A percentile compares a stretch with the other conserved stretches of the same genome.
phyloP scores from a whole-genome alignment of 176 grass and related monocot species.

The sorghum (Sorghum bicolor) region Sorghum_bicolor_NCBIv3 NC_012875.2:52355001-52355500 shows the following conservation, averaged over 20 bases:
- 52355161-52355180: constrained; percentile 14
- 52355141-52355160: constrained; percentile 7
- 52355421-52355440: constrained; percentile 69
- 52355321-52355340: constrained; percentile 25
- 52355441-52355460: constrained; percentile 95
- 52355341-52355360: constrained; percentile 31
- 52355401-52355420: constrained; percentile 55
- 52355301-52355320: constrained; percentile 12
- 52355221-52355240: constrained; percentile 1
- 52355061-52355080: constrained; percentile 51
- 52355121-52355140: constrained; percentile 46
- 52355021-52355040: constrained; percentile 23
- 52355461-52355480: constrained; percentile 68
- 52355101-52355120: constrained; percentile 39
- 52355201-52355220: constrained; percentile 10
- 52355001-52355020: constrained; percentile 18
- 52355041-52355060: neutral
- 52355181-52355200: constrained; percentile 1
- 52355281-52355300: constrained; percentile 50
- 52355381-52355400: constrained; percentile 43
- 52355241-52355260: constrained; percentile 7
- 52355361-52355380: constrained; percentile 48
- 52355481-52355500: constrained; percentile 71
- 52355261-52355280: neutral
- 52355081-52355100: constrained; percentile 49